Percentiles rank a stretch among this genome's conserved stretches.
Evolutionary conservation across 257 asterid genomes (phyloP).

Genomic region (Solanum lycopersicoides): DNA sequence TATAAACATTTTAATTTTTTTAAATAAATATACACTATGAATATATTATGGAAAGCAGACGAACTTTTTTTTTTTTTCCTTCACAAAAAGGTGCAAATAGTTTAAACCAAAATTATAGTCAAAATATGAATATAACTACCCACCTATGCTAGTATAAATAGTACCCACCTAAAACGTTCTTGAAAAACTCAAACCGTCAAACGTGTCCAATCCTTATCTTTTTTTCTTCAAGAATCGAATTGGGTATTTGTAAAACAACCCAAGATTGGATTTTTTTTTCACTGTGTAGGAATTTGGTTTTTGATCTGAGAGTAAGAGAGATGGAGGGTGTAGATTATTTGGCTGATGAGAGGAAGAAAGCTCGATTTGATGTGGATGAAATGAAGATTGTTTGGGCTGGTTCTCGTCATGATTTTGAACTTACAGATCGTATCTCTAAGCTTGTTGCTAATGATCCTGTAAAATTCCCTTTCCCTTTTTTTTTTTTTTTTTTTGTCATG

Average conservation of each 20-base stretch:
- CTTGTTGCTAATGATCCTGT: slow-evolving; percentile 95
- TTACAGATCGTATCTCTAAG: slow-evolving; percentile 88
- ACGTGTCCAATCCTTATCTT: background rate
- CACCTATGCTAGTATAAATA: background rate
- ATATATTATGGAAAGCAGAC: background rate
- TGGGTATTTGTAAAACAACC: background rate
- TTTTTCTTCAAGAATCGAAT: background rate
- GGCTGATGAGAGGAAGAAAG: slow-evolving; percentile 76
- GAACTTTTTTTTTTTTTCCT: background rate
- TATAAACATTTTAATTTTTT: no score
- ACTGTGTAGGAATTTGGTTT: background rate
- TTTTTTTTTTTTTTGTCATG: background rate
- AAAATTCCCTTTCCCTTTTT: background rate
- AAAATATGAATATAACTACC: background rate
- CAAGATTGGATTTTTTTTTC: background rate
- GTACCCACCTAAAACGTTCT: background rate
- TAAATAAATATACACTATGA: background rate
- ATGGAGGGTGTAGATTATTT: slow-evolving; percentile 69
- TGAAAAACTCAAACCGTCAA: background rate
- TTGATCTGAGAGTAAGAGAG: background rate
- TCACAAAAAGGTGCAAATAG: background rate
- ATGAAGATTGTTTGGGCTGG: slow-evolving; percentile 99
- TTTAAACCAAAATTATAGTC: background rate
- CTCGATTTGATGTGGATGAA: slow-evolving; percentile 70
- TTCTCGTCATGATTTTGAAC: slow-evolving; percentile 49